A percentile compares a stretch with the other conserved stretches of the same genome.
Conservation (phyloP, 202 grass and related monocot genomes). For the Digitaria exilis region DNA sequence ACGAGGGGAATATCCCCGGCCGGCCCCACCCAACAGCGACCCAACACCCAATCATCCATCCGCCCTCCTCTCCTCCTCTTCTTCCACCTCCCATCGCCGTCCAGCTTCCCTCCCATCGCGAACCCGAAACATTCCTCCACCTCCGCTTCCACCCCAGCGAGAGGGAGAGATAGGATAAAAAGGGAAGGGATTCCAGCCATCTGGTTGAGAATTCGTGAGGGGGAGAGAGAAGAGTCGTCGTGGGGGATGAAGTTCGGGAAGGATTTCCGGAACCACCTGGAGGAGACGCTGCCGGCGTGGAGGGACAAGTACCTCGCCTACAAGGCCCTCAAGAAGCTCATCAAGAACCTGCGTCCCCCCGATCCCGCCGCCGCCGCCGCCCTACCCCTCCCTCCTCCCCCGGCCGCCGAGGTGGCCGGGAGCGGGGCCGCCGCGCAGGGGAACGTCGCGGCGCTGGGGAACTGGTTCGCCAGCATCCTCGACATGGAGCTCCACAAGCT, state of each 20-base stretch:
- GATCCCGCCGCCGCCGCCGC: constrained; percentile 7
- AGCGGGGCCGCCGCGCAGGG: not conserved
- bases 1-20: constrained; percentile 15
- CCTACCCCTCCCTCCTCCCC: not conserved
- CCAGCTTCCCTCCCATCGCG: not conserved
- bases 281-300: constrained; percentile 93
- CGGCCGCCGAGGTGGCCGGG: not conserved
- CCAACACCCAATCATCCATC: constrained; percentile 27
- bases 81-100: not conserved
- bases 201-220: not conserved
- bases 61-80: not conserved
- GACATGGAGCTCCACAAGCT: constrained; percentile 87
- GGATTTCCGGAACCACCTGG: constrained; percentile 95
- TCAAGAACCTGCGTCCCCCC: constrained; percentile 71
- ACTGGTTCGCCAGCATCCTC: constrained; percentile 81
- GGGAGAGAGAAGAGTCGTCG: not conserved
- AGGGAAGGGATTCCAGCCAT: not conserved
- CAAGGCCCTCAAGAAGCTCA: constrained; percentile 97
- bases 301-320: constrained; percentile 95
- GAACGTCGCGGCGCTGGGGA: constrained; percentile 46
- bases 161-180: not conserved
- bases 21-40: constrained; percentile 38
- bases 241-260: constrained; percentile 87
- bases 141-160: not conserved
- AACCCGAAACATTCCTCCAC: constrained; percentile 12